A percentile compares a stretch with the other conserved stretches of the same genome.
Conservation (phyloP, 192 early-diverging fungal genomes). For the Linnemannia schmuckeri region DNA sequence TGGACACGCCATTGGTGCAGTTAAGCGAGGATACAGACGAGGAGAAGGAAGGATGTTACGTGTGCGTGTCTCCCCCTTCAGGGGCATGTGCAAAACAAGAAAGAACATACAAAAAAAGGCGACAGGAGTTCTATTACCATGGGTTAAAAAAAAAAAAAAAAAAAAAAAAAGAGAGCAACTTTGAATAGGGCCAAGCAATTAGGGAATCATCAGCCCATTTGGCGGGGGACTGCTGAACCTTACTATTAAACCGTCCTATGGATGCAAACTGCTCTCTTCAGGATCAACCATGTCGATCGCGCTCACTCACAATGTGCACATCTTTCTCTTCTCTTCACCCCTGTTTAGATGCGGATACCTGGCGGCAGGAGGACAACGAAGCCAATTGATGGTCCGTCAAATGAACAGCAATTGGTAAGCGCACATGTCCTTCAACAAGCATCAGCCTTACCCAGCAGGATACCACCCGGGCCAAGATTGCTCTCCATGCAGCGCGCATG, state of each 20-base stretch:
- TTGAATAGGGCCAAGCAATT: neutral
- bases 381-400: constrained; percentile 83
- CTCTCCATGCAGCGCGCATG: neutral
- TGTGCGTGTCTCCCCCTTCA: neutral
- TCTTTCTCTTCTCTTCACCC: neutral
- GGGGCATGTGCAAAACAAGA: constrained; percentile 17
- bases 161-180: neutral
- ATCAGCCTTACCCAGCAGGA: neutral
- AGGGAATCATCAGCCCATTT: neutral
- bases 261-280: neutral
- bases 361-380: constrained; percentile 92
- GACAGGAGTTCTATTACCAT: neutral
- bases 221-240: constrained; percentile 36
- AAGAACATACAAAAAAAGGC: constrained; percentile 53
- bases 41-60: neutral
- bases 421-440: neutral
- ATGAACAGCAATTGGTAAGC: constrained; percentile 70
- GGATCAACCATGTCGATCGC: neutral
- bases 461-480: neutral
- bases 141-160: too few relatives aligned
- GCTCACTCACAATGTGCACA: neutral
- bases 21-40: neutral
- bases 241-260: constrained; percentile 4
- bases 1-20: neutral
- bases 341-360: constrained; percentile 78